A percentile compares a stretch with the other conserved stretches of the same genome.
These are phyloP conservation scores for Parathielavia appendiculata DNA, from an alignment of 495 filamentous ascomycete genomes.

Conservation along the genomic window DNA sequence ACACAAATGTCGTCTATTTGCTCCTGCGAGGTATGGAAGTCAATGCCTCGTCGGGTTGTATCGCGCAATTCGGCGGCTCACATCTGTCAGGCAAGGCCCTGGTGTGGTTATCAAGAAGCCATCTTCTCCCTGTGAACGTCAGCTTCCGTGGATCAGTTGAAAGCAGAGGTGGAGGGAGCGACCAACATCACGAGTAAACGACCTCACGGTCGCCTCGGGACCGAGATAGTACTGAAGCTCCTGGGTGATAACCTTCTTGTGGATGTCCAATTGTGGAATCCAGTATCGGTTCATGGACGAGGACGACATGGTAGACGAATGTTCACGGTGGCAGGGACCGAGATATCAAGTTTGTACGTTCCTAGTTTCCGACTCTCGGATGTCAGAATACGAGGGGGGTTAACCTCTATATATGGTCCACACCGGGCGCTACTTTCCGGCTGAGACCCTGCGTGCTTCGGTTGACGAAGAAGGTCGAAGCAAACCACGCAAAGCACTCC, in stretches of 20 bases:
- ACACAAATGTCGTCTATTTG: conserved; percentile 55
- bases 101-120: conserved; percentile 54
- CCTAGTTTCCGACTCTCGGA: too few relatives aligned
- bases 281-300: conserved; percentile 50
- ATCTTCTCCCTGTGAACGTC: conserved; percentile 46
- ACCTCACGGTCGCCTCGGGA: conserved; percentile 48
- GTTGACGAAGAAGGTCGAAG: too few relatives aligned
- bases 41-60: conserved; percentile 10
- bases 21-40: conserved; percentile 42
- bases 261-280: conserved; percentile 53
- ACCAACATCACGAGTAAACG: conserved; percentile 49
- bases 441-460: too few relatives aligned
- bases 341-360: not conserved
- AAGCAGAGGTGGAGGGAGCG: conserved; percentile 10
- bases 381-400: too few relatives aligned
- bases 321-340: not conserved
- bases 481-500: too few relatives aligned
- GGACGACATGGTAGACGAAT: conserved; percentile 34
- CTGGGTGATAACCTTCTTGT: conserved; percentile 53
- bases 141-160: conserved; percentile 29
- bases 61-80: conserved; percentile 30
- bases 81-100: conserved; percentile 50
- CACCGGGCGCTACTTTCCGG: too few relatives aligned
- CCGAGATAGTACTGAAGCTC: conserved; percentile 54
- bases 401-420: too few relatives aligned